Conservation (phyloP, 1,284 basidiomycete genomes). For the Puccinia hordei region DNA sequence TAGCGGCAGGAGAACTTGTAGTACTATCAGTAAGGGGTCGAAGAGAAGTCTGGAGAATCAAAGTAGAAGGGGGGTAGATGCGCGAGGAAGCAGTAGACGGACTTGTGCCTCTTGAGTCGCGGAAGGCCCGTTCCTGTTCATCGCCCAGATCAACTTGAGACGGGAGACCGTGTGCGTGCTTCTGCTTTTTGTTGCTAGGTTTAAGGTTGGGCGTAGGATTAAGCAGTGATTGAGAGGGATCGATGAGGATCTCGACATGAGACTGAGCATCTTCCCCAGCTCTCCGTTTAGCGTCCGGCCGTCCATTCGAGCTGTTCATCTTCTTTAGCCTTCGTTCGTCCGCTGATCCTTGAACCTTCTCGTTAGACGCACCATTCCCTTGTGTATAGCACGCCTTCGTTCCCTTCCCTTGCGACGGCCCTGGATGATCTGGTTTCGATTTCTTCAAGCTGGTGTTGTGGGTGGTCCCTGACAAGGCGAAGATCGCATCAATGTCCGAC, state of each 20-base stretch:
- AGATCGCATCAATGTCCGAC: slow-evolving; percentile 23
- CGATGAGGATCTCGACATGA: neutral
- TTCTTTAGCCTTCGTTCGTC: neutral
- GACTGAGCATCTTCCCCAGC: neutral
- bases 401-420: neutral
- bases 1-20: neutral
- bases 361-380: no score
- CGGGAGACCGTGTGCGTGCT: neutral
- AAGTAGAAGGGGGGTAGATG: no score
- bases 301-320: neutral
- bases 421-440: neutral
- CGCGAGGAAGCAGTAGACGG: neutral
- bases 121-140: slow-evolving; percentile 4
- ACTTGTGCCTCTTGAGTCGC: slow-evolving; percentile 2
- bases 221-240: neutral
- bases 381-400: neutral
- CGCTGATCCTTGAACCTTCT: neutral
- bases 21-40: no score
- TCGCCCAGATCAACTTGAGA: neutral
- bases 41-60: no score
- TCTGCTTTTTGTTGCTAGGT: neutral
- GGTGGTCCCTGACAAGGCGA: neutral
- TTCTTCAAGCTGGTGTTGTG: neutral
- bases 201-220: neutral
- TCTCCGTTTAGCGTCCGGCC: no score